Base-by-base conservation (phyloP, 768 basidiomycete species). In the Lactarius vividus region DNA sequence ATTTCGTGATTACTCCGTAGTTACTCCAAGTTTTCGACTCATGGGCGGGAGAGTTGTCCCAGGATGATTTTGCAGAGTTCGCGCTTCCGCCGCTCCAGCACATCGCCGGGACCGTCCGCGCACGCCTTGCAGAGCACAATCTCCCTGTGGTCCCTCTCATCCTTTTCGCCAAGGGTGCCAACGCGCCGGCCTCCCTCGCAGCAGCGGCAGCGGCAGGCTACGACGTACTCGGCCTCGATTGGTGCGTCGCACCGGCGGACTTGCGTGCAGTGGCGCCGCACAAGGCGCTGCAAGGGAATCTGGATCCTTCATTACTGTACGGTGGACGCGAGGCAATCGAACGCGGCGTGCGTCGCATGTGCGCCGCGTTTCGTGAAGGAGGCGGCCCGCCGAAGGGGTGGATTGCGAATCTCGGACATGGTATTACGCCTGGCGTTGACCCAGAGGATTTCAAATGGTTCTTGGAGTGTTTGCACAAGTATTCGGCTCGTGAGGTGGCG, bases 341-440 rank as follows among this genome's bases (percentile, higher is more conserved):
- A 77, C 75, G 77, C 44, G 87, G 91, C 70, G 94, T 97, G 44
- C 87, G 93, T 79, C 81, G 89, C 70, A 89, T 95, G 85, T 85
- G 86, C 67, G 80, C 85, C 68, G 83, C 82, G n/a, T 98, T 98
- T 79, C 59, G 64, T 49, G 77, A 71, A 53, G 84, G 85, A 11
- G 81, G 79, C 9, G 82, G 80, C 59, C 74, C 75, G 59, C 72
- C 79, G 23, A 83, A 82, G 46, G 91, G 87, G n/a, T 98, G 96
- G 94, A 98, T 98, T 72, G 91, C 92, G 10, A 98, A 98, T 77
- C 79, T 99, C 26, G 97, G 97, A 0, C 97, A 98, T 74, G 97
- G 97, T 6, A 96, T 99, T 71, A 97, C 95, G 4, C 97, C 97
- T 13, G 91, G 87, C 29, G 96, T 98, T 16, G 87, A 97, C 75